phyloP scores from a whole-genome alignment of 768 basidiomycete species.

The Leccinellum rugosiceps region DNA sequence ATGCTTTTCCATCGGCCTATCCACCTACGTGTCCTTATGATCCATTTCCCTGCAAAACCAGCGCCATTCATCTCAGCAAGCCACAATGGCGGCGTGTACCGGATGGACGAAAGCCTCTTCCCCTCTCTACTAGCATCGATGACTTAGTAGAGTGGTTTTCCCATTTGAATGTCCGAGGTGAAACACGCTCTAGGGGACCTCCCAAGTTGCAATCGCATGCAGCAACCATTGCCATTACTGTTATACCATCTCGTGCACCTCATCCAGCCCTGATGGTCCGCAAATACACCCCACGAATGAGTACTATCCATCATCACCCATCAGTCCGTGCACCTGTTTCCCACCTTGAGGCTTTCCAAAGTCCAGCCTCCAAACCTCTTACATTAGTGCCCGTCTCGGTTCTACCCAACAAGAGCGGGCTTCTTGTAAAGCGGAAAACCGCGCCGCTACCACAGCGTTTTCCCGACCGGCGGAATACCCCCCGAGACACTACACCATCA shows the following conservation, averaged over 20 bases:
- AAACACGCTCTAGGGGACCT: background rate
- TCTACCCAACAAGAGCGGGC: background rate
- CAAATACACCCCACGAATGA: background rate
- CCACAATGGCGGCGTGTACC: conserved; percentile 6
- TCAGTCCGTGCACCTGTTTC: background rate
- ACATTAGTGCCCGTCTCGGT: conserved; percentile 9
- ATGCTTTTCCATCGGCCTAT: conserved; percentile 16
- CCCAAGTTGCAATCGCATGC: background rate
- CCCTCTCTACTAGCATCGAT: background rate
- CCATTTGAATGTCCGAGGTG: conserved; percentile 14
- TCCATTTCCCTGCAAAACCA: conserved; percentile 17
- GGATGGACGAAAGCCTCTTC: background rate
- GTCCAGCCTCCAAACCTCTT: background rate
- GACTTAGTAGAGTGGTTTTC: conserved; percentile 15
- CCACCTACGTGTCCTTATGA: conserved; percentile 15
- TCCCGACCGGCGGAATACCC: background rate
- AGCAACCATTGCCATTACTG: conserved; percentile 17
- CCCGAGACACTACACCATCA: conserved; percentile 3
- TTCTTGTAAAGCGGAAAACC: background rate
- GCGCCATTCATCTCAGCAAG: background rate
- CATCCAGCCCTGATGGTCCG: conserved; percentile 11
- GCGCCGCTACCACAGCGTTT: conserved; percentile 6
- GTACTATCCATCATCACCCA: background rate
- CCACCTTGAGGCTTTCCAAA: conserved; percentile 1
- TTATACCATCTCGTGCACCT: conserved; percentile 14